Percentiles rank a stretch among this genome's conserved stretches.
Evolutionary conservation across 2,329 filamentous ascomycete genomes (phyloP).

Genomic region (Harringtonia lauricola): DNA sequence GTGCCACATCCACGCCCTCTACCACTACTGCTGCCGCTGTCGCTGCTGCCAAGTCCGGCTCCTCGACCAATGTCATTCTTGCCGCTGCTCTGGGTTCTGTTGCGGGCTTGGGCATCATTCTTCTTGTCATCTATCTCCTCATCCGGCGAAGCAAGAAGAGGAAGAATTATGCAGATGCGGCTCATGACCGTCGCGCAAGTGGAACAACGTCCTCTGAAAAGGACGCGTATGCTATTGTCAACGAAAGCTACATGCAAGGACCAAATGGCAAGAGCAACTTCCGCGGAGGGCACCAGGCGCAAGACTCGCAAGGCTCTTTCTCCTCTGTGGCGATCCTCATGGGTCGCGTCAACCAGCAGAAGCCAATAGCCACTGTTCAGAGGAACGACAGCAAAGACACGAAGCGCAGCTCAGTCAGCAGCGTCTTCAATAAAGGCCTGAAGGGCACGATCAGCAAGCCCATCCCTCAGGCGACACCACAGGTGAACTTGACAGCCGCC

Average conservation of each 20-base stretch:
- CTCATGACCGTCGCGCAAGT: slow-evolving; percentile 30
- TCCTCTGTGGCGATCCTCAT: slow-evolving; percentile 56
- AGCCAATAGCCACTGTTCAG: slow-evolving; percentile 18
- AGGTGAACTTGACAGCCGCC: slow-evolving; percentile 2
- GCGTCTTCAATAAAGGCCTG: slow-evolving; percentile 50
- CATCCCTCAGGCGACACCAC: slow-evolving; percentile 30
- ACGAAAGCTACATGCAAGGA: slow-evolving; percentile 26
- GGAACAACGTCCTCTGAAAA: slow-evolving; percentile 45
- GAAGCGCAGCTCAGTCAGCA: slow-evolving; percentile 37
- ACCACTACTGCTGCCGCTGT: slow-evolving; percentile 9
- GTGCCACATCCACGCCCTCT: not conserved
- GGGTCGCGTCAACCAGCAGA: slow-evolving; percentile 46
- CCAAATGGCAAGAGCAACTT: slow-evolving; percentile 23
- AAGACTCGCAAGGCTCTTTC: slow-evolving; percentile 44
- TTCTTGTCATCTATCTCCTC: slow-evolving; percentile 62
- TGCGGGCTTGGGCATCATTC: slow-evolving; percentile 57
- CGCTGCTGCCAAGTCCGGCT: slow-evolving; percentile 8
- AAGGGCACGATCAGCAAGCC: slow-evolving; percentile 53
- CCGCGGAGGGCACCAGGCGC: slow-evolving; percentile 39
- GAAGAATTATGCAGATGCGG: slow-evolving; percentile 36
- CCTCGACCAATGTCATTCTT: slow-evolving; percentile 48
- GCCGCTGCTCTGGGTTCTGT: slow-evolving; percentile 78
- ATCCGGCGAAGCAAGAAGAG: slow-evolving; percentile 46
- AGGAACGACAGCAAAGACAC: slow-evolving; percentile 41
- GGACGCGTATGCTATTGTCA: slow-evolving; percentile 35